Evolutionary conservation across 768 basidiomycete species (phyloP), one percentile per base, ranked within the genome.

Genomic region (Hydnum rufescens): DNA sequence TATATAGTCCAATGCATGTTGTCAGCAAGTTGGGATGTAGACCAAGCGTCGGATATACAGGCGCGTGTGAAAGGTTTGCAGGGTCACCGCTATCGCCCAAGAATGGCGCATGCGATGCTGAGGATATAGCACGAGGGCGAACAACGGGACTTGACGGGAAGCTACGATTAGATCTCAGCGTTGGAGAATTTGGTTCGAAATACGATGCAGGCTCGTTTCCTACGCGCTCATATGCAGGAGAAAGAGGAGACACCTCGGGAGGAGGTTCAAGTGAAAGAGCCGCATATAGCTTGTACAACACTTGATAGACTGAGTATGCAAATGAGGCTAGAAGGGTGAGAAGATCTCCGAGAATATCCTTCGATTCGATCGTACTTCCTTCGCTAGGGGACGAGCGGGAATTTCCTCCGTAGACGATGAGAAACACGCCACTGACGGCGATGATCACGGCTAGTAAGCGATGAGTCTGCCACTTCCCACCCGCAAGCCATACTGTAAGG

Each of bases 381-480:
- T 50, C 32, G 28, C 18, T 32, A 18, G 6, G 5, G 49, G 49
- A 50, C 16, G 28, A 16, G 31, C 6, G 32, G 28, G 19, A 67
- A 57, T 66, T 70, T 19, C 75, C 78, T n/a, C 87, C 87, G 57
- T 93, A 89, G 19, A 89, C 78, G 52, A 95, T 83, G 3, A 75
- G 71, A 34, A 82, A 61, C 4, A 86, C 86, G 4, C 93, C 93
- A 0, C 76, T 54, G 31, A 82, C 88, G 0, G 93, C 92, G 25
- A 93, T 65, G 13, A 73, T 60, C 18, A 97, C 89, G 13, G 87
- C 80, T 25, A 74, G 61, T 30, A 89, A 65, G 42, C 74, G 78
- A 43, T 74, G 68, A 16, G 71, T 57, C 55, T 82, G 74, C 81
- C 80, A 80, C 58, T 75, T 46, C 57, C 55, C 16, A 31, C 59